A percentile compares a stretch with the other conserved stretches of the same genome.
Evolutionary conservation across 495 filamentous ascomycete species (phyloP).

Genomic region (Astrothelium macrocarpum): DNA sequence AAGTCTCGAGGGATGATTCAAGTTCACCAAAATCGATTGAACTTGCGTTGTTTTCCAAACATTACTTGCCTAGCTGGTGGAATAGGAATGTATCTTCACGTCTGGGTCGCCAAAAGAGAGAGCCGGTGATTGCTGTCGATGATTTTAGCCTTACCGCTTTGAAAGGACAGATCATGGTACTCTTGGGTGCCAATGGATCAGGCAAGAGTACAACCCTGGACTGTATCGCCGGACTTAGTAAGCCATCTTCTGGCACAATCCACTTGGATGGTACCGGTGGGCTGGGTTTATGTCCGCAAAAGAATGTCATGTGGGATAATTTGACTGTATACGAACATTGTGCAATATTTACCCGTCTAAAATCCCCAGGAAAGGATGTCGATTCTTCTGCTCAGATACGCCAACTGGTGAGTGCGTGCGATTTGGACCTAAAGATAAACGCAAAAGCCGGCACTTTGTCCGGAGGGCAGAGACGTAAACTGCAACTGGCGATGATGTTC

Average conservation of each 20-base stretch:
- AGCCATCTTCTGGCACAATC: conserved; percentile 60
- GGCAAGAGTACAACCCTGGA: conserved; percentile 86
- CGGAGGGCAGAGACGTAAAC: conserved; percentile 79
- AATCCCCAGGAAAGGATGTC: conserved; percentile 41
- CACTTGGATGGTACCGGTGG: conserved; percentile 61
- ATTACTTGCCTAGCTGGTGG: conserved; percentile 57
- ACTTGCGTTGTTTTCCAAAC: conserved; percentile 50
- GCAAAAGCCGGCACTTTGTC: conserved; percentile 61
- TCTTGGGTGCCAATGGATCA: conserved; percentile 77
- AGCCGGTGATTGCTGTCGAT: conserved; percentile 64
- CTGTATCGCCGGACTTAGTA: conserved; percentile 67
- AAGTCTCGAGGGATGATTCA: conserved; percentile 29
- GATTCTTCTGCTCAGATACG: conserved; percentile 47
- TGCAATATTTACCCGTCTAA: conserved; percentile 65
- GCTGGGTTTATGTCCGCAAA: conserved; percentile 70
- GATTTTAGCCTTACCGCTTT: conserved; percentile 53
- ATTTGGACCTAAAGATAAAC: conserved; percentile 58
- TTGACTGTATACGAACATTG: conserved; percentile 77
- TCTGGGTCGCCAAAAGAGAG: conserved; percentile 44
- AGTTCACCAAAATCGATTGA: conserved; percentile 47
- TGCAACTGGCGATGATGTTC: conserved; percentile 92
- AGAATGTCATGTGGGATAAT: conserved; percentile 78
- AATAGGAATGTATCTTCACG: conserved; percentile 33
- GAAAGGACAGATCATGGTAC: conserved; percentile 68
- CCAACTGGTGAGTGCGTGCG: conserved; percentile 54